Evolutionary conservation across 2,329 filamentous ascomycete species (phyloP), one percentile per base, ranked within the genome.

Genomic region (Aspergillus sp.): DNA sequence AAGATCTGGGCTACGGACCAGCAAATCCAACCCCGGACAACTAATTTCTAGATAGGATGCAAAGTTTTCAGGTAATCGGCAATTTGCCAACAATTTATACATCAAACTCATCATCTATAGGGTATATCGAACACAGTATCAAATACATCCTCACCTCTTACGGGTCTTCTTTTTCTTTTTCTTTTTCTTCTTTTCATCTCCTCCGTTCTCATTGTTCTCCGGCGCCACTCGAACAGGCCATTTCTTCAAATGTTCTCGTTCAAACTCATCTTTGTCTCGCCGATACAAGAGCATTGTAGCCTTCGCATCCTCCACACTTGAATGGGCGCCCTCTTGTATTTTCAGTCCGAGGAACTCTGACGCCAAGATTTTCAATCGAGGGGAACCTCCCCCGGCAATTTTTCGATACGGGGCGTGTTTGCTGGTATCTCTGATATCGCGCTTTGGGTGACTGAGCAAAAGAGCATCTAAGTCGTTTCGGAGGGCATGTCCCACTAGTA

Each of bases 231-330:
- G 75, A 6, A 76, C 70, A 3, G 82, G 80, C 72, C 84, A 95
- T 56, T 83, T 85, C 72, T 85, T 87, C 55, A 87, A 79, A 71
- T 91, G 86, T 71, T 96, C 91, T 56, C 86, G 79, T 70, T 98
- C 95, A 70, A 99, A 97, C 0, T 83, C 89, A 17, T 87, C 81
- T 77, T 97, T 98, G 71, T 92, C 85, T 63, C 86, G 85, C 60
- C 90, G 83, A 69, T 96, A 98, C 42, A 99, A 77, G 55, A 93
- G 78, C 92, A 99, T 98, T 0, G 92, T 88, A 5, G 90, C 91
- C 64, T 91, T 81, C 2, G 95, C 95, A 79, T 99, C 95, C 67
- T 87, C 85, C 54, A 88, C 78, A 66, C 81, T 84, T 53, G 80
- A 84, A 76, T 88, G 85, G 59, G 82, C 80, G 2, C 83, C 84